phyloP scores from a whole-genome alignment of 169 alveolate species.

The Besnoitia besnoiti region DNA sequence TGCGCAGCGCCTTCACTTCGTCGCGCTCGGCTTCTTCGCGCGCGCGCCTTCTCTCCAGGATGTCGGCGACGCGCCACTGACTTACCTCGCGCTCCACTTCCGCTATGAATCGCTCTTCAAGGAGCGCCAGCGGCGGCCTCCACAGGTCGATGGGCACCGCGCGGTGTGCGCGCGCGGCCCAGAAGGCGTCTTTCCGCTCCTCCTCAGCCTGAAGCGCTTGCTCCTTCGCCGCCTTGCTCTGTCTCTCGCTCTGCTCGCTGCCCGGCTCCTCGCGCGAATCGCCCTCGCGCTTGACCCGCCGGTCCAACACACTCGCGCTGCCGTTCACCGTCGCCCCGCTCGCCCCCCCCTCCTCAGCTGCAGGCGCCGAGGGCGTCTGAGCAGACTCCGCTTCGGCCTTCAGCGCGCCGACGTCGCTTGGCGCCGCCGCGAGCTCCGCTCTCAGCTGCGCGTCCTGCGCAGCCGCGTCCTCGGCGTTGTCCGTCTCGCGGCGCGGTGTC shows the following conservation, averaged over 20 bases:
- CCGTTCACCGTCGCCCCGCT: not conserved
- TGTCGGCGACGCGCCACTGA: not conserved
- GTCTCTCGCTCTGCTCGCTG: not conserved
- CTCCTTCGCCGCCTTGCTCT: not conserved
- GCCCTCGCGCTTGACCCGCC: not conserved
- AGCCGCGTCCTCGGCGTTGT: not conserved
- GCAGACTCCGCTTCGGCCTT: not conserved
- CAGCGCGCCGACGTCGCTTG: not conserved
- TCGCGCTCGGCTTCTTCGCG: not conserved
- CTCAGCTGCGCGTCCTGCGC: not conserved
- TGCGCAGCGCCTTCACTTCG: not conserved
- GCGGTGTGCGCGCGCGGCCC: conserved; percentile 12
- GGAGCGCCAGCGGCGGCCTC: conserved; percentile 16
- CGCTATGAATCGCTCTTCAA: not conserved
- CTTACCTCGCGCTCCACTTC: conserved; percentile 2
- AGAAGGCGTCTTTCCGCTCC: not conserved
- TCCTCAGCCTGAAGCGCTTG: not conserved
- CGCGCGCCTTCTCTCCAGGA: not conserved
- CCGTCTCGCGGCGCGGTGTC: not conserved
- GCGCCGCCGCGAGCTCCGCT: not conserved
- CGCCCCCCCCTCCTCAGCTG: not conserved
- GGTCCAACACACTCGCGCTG: not conserved
- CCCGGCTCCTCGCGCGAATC: not conserved
- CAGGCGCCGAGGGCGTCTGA: not conserved
- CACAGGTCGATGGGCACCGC: not conserved